These are phyloP conservation scores for Cymbomonas tetramitiformis DNA, from an alignment of 139 green algal species.

Conservation along the genomic window DNA sequence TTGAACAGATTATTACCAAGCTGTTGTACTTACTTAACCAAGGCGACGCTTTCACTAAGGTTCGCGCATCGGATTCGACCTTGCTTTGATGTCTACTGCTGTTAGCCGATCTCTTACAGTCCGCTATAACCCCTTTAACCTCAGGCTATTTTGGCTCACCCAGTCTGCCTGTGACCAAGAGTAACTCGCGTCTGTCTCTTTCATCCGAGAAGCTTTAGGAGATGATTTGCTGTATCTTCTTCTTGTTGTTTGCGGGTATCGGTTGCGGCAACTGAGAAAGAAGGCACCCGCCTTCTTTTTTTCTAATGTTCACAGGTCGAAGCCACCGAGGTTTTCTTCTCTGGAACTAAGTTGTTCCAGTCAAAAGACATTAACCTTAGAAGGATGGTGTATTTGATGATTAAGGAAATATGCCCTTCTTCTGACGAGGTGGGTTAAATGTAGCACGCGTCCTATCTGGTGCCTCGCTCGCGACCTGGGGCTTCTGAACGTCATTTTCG, in stretches of 20 bases:
- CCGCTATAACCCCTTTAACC: no score
- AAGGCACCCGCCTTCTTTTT: background rate
- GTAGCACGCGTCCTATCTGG: background rate
- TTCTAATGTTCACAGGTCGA: constrained; percentile 69
- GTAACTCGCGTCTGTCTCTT: no score
- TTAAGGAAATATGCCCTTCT: constrained; percentile 94
- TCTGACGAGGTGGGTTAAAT: constrained; percentile 29
- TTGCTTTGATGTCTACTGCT: no score
- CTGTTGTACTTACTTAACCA: constrained; percentile 93
- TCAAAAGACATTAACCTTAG: constrained; percentile 82
- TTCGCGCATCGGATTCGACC: constrained; percentile 28
- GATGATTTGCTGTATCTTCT: no score
- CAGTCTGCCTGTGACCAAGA: no score
- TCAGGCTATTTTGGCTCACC: background rate
- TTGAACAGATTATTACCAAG: constrained; percentile 98
- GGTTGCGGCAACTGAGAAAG: no score
- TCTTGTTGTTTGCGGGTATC: background rate
- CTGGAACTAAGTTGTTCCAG: constrained; percentile 95
- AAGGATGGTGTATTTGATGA: constrained; percentile 94
- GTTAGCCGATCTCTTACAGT: background rate
- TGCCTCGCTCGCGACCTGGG: background rate
- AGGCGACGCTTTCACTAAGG: constrained; percentile 95
- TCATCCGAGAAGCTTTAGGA: no score
- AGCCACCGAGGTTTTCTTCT: constrained; percentile 93
- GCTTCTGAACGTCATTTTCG: no score